A percentile compares a stretch with the other conserved stretches of the same genome.
Evolutionary conservation across 371 early-diverging fungal genomes (phyloP).

Genomic region (Mortierella sp.): DNA sequence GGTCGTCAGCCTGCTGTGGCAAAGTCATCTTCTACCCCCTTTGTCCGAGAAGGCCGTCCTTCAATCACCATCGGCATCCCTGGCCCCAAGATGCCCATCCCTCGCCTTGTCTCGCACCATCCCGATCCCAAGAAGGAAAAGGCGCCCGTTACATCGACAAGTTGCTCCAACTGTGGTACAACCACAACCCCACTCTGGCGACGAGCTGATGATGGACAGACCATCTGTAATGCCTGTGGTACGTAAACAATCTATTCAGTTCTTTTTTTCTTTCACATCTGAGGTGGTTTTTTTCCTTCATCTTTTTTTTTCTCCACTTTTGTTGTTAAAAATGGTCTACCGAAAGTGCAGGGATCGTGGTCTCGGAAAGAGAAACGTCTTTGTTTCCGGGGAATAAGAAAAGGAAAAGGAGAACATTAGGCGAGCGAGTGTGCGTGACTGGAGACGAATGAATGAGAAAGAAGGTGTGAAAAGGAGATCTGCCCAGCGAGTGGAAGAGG

Average conservation of each 20-base stretch:
- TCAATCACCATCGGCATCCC: slow-evolving; percentile 3
- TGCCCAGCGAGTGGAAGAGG: background rate
- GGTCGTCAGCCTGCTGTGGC: slow-evolving; percentile 12
- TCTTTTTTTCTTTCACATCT: background rate
- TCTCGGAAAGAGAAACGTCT: background rate
- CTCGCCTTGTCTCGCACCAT: slow-evolving; percentile 23
- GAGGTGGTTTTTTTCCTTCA: slow-evolving; percentile 21
- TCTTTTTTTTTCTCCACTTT: slow-evolving; percentile 12
- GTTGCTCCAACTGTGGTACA: slow-evolving; percentile 92
- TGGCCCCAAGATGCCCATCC: slow-evolving; percentile 26
- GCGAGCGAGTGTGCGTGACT: background rate
- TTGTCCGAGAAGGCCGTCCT: slow-evolving; percentile 16
- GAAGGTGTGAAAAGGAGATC: background rate
- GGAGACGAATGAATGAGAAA: background rate
- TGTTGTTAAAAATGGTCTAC: slow-evolving; percentile 1
- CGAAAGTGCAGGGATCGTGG: background rate
- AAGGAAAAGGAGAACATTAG: background rate
- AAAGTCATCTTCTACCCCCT: slow-evolving; percentile 19
- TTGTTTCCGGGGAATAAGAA: slow-evolving; percentile 1
- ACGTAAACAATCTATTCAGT: slow-evolving; percentile 55
- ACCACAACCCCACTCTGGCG: slow-evolving; percentile 96
- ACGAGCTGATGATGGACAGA: slow-evolving; percentile 83
- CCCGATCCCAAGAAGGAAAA: slow-evolving; percentile 37
- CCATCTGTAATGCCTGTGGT: slow-evolving; percentile 94
- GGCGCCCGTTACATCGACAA: slow-evolving; percentile 58